Evolutionary conservation across 768 basidiomycete genomes (phyloP).

Genomic region (Myochromella boudieri): DNA sequence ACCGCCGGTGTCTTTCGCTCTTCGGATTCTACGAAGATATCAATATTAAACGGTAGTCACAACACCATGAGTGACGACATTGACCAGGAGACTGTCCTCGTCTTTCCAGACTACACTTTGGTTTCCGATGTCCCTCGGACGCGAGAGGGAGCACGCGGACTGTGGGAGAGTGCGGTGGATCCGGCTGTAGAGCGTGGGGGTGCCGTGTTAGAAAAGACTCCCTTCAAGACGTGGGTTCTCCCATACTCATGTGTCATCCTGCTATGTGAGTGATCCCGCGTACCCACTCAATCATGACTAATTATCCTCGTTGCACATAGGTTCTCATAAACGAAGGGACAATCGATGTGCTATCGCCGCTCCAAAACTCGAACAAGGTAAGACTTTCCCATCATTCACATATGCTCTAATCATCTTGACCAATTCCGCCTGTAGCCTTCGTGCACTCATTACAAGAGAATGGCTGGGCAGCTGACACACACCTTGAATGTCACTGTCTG

Average conservation of each 20-base stretch:
- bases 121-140: slow-evolving; percentile 71
- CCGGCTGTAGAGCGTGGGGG: slow-evolving; percentile 54
- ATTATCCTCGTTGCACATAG: slow-evolving; percentile 36
- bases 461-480: slow-evolving; percentile 76
- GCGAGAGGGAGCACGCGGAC: slow-evolving; percentile 59
- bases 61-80: slow-evolving; percentile 64
- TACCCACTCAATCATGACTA: slow-evolving; percentile 15
- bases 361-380: slow-evolving; percentile 73
- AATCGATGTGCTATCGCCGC: slow-evolving; percentile 90
- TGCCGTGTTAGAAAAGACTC: slow-evolving; percentile 38
- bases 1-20: slow-evolving; percentile 59
- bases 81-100: slow-evolving; percentile 73
- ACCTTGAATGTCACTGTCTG: slow-evolving; percentile 59
- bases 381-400: slow-evolving; percentile 30
- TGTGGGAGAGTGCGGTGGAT: slow-evolving; percentile 67
- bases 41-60: slow-evolving; percentile 85
- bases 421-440: slow-evolving; percentile 49
- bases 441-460: slow-evolving; percentile 58
- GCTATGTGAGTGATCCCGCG: slow-evolving; percentile 87
- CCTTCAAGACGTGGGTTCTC: slow-evolving; percentile 71
- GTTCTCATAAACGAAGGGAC: slow-evolving; percentile 92
- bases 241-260: slow-evolving; percentile 91
- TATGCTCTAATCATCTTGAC: slow-evolving; percentile 7
- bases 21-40: slow-evolving; percentile 53
- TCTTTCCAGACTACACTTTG: slow-evolving; percentile 91